phyloP scores from a whole-genome alignment of 768 basidiomycete species.

The Botryobasidium botryosum region DNA sequence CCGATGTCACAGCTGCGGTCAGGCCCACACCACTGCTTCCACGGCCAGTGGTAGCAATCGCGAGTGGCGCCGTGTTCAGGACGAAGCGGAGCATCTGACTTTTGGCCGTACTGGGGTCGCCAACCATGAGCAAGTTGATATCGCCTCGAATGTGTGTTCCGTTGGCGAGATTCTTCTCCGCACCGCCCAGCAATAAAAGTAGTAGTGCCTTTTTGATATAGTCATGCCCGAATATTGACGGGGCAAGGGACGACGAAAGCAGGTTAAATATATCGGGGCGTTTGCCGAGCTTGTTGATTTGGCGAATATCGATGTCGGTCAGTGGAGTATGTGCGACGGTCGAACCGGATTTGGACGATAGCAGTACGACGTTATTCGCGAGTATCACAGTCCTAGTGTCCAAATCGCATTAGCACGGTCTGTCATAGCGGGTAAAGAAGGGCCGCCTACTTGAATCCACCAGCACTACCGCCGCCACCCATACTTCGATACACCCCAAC shows the following conservation, averaged over 20 bases:
- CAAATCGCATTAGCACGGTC: constrained; percentile 9
- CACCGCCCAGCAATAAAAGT: constrained; percentile 84
- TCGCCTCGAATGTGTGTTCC: constrained; percentile 98
- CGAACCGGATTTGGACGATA: constrained; percentile 88
- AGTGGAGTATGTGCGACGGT: constrained; percentile 86
- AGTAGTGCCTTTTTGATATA: constrained; percentile 90
- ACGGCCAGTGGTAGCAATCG: constrained; percentile 95
- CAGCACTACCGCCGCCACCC: constrained; percentile 65
- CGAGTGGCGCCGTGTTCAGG: constrained; percentile 85
- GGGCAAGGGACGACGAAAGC: constrained; percentile 87
- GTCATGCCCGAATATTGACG: constrained; percentile 93
- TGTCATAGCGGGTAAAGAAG: constrained; percentile 1
- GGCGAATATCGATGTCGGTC: constrained; percentile 87
- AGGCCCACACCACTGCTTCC: constrained; percentile 98
- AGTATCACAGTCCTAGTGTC: constrained; percentile 65
- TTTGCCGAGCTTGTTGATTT: constrained; percentile 87
- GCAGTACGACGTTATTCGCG: constrained; percentile 86
- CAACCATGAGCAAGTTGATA: constrained; percentile 98
- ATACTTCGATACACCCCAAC: constrained; percentile 91
- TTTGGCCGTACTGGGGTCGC: constrained; percentile 98
- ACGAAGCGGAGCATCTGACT: constrained; percentile 93
- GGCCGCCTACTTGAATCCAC: constrained; percentile 75
- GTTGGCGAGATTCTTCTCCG: constrained; percentile 94
- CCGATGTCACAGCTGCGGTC: constrained; percentile 95
- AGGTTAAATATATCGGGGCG: constrained; percentile 72